Evolutionary conservation across 1,139 yeast genomes (phyloP), one percentile per base, ranked within the genome.

Genomic region (Saccharomyces hybrid): DNA sequence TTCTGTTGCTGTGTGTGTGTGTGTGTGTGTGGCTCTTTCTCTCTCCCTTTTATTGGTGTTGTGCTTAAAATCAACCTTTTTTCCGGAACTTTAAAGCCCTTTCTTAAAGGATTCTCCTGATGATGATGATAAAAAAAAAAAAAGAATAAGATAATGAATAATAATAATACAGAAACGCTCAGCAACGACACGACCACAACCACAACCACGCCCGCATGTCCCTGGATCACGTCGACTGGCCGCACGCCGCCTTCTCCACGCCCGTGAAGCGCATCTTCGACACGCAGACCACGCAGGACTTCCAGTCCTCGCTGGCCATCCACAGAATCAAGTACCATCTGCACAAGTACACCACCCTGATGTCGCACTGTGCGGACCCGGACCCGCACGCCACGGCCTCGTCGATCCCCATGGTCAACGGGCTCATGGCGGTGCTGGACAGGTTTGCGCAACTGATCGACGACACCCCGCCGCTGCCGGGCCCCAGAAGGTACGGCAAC

Each of bases 401-500:
- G 5, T 53, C 51, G 3, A 47, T 52, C n/a, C 27, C 46, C 4
- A 49, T 53, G 13, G 65, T 69, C 4, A 55, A 55, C 27, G 53
- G 62, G 3, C 49, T 71, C 1, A 59, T 63, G 1, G 54, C 59
- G 0, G 55, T 78, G 4, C 56, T 84, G 3, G 59, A 61, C 0
- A 58, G 64, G 6, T 60, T 82, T 16, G 63, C 70, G 1, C 53
- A 54, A 1, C 62, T 80, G 34, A 71, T 87, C 1, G 84, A 81
- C 52, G 78, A 79, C n/a, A 80, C 83, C 0, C 96, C 96, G 0
- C 96, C 96, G 0, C 51, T 66, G 1, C 60, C 62, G 5, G 75
- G 75, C 1, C 75, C 75, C 16, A 64, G 75, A 58, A 71, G 99
- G 55, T 93, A 84, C 68, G 99, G 99, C 2, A 93, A 91, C 65